phyloP scores from a whole-genome alignment of 148 eudicot species.

The Fagopyrum homotropicum region DNA sequence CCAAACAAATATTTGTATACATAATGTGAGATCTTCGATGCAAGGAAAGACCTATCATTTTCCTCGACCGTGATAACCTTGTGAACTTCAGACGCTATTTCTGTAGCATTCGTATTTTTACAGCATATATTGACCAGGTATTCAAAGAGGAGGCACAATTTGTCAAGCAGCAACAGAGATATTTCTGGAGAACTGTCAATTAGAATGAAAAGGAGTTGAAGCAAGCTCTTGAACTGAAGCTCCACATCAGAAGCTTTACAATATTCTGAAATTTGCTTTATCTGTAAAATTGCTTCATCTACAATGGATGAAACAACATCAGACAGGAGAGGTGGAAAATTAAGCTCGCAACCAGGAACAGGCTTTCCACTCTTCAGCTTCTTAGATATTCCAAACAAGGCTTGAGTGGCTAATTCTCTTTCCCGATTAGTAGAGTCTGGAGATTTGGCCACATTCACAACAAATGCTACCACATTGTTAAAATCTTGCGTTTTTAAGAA shows the following conservation, averaged over 20 bases:
- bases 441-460: conserved; percentile 38
- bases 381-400: conserved; percentile 38
- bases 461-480: conserved; percentile 27
- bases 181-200: conserved; percentile 35
- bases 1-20: conserved; percentile 32
- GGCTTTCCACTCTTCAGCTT: conserved; percentile 34
- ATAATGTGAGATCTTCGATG: conserved; percentile 29
- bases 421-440: conserved; percentile 22
- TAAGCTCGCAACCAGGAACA: conserved; percentile 24
- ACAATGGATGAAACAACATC: conserved; percentile 32
- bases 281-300: conserved; percentile 36
- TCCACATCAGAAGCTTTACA: conserved; percentile 27
- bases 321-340: conserved; percentile 26
- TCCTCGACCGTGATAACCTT: conserved; percentile 19
- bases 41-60: conserved; percentile 16
- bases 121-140: conserved; percentile 24
- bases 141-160: conserved; percentile 25
- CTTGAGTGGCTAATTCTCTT: conserved; percentile 45
- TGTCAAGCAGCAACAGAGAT: conserved; percentile 40
- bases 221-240: conserved; percentile 37
- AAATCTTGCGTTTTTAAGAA: conserved; percentile 31
- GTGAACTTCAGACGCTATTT: conserved; percentile 24
- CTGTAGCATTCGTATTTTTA: conserved; percentile 18
- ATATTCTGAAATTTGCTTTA: conserved; percentile 22
- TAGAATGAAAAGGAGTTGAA: conserved; percentile 34